phyloP scores from a whole-genome alignment of 345 rosid species.

The Toxicodendron radicans region DNA sequence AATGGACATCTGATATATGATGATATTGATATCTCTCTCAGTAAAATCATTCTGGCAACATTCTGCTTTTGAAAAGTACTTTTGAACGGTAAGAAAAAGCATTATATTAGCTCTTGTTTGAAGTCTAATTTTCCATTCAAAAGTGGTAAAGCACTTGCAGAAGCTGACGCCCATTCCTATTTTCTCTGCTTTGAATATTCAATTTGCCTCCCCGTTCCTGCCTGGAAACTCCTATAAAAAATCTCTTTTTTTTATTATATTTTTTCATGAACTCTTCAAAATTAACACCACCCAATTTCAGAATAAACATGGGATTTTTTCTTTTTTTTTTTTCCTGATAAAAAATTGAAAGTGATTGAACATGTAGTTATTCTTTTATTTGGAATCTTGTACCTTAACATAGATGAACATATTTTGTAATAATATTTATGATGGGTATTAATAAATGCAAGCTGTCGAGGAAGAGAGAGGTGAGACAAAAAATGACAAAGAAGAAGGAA shows the following conservation, averaged over 20 bases:
- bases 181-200: slow-evolving; percentile 15
- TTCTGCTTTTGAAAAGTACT: slow-evolving; percentile 23
- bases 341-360: not conserved
- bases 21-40: slow-evolving; percentile 5
- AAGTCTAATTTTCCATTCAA: slow-evolving; percentile 15
- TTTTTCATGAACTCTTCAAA: no score
- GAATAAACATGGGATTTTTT: no score
- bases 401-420: no score
- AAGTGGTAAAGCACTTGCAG: slow-evolving; percentile 8
- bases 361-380: not conserved
- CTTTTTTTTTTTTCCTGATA: no score
- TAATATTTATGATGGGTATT: no score
- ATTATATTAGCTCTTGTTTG: not conserved
- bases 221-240: slow-evolving; percentile 24
- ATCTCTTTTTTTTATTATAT: no score
- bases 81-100: slow-evolving; percentile 14
- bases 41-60: slow-evolving; percentile 15
- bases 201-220: slow-evolving; percentile 2
- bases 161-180: slow-evolving; percentile 5
- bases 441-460: no score
- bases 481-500: not conserved
- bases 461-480: not conserved
- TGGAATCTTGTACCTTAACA: no score
- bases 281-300: no score
- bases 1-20: slow-evolving; percentile 6